Evolutionary conservation across 768 basidiomycete genomes (phyloP).

Genomic region (Omphalotus guepiniiformis): DNA sequence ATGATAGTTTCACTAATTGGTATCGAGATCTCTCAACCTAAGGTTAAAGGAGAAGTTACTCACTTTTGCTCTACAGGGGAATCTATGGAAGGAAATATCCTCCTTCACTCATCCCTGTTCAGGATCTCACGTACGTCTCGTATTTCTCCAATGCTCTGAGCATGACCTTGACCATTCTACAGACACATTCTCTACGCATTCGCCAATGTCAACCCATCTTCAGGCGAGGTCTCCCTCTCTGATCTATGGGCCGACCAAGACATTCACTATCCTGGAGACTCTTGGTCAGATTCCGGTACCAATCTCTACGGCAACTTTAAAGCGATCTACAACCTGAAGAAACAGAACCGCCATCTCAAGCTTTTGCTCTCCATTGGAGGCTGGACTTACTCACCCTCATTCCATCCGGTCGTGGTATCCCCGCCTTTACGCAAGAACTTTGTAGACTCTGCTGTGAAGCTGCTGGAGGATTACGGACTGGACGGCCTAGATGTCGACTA

Average conservation of each 20-base stretch:
- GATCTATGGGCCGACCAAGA: slow-evolving; percentile 96
- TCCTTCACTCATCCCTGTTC: slow-evolving; percentile 75
- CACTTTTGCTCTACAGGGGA: too few relatives aligned
- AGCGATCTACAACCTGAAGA: slow-evolving; percentile 88
- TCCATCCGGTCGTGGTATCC: slow-evolving; percentile 76
- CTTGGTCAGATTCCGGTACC: slow-evolving; percentile 87
- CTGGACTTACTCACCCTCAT: slow-evolving; percentile 88
- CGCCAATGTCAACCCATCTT: slow-evolving; percentile 78
- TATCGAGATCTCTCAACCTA: too few relatives aligned
- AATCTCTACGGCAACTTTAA: slow-evolving; percentile 97
- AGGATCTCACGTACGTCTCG: slow-evolving; percentile 76
- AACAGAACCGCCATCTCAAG: slow-evolving; percentile 75
- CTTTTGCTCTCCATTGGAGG: slow-evolving; percentile 89
- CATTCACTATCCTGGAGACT: slow-evolving; percentile 93
- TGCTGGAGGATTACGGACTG: slow-evolving; percentile 88
- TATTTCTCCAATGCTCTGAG: slow-evolving; percentile 2
- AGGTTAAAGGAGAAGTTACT: too few relatives aligned
- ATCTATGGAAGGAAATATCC: slow-evolving; percentile 94
- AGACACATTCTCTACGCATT: slow-evolving; percentile 93
- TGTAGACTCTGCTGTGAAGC: slow-evolving; percentile 69
- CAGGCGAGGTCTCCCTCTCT: slow-evolving; percentile 84
- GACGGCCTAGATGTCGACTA: slow-evolving; percentile 93
- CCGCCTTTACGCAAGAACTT: slow-evolving; percentile 65
- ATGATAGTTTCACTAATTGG: slow-evolving; percentile 76
- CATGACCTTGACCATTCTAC: slow-evolving; percentile 5